Evolutionary conservation across 176 grass and related monocot genomes (phyloP), one percentile per base, ranked within the genome.

Genomic region (Luzula sylvatica): DNA sequence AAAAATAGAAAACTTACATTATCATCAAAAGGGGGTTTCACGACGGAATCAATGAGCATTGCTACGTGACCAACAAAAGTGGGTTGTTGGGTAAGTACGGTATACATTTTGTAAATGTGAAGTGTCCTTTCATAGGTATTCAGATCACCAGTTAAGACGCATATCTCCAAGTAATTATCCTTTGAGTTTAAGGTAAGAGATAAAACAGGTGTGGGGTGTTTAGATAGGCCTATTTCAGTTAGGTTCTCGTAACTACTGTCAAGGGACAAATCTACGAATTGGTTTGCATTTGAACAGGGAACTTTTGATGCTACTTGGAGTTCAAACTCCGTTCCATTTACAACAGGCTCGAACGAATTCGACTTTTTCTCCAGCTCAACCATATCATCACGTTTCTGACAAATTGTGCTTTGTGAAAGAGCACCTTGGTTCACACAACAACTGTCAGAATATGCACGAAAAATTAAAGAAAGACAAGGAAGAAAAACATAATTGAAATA

Each of bases 1-100:
- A 32, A 32, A 8, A 32, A 32, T 32, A 32, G 20, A 56, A 69
- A 78, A 24, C 44, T 75, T 82, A 95, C 89, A 62, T 73, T 72
- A 75, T 53, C 35, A 69, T 73, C 58, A 70, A 76, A 78, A 15
- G n/a, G n/a, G n/a, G n/a, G n/a, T n/a, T n/a, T n/a, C n/a, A n/a
- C n/a, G n/a, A n/a, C n/a, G n/a, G 79, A 77, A n/a, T 88, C 51
- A 67, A 79, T 4, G 69, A 88, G 70, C 59, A 48, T 48, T 76
- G 66, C 51, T 38, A 83, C 78, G 63, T 88, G 66, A 57, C 80
- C 83, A 66, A 75, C 53, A 82, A 95, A 88, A 78, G 38, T 57
- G 53, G 89, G 51, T 23, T 81, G 45, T 42, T 70, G 45, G 87
- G 88, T n/a, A 78, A 58, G 56, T 88, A 88, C 76, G 7, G 72